phyloP scores from a whole-genome alignment of 2,329 filamentous ascomycete species.

The Calonectria henricotiae region DNA sequence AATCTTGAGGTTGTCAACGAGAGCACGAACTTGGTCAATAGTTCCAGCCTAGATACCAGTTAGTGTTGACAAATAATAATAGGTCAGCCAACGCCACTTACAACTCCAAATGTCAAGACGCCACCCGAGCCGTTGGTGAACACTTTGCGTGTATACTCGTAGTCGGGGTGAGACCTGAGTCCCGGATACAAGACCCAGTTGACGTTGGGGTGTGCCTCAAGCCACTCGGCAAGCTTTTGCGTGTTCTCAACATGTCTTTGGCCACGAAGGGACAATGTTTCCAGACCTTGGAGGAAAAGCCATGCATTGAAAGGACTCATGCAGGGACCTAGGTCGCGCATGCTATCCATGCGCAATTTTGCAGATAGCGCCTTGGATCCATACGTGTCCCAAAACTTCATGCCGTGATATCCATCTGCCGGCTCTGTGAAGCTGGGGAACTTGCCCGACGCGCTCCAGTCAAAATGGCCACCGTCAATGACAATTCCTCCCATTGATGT shows the following conservation, averaged over 20 bases:
- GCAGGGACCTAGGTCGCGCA: conserved; percentile 78
- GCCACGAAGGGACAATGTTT: conserved; percentile 78
- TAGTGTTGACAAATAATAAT: not conserved
- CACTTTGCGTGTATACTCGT: conserved; percentile 78
- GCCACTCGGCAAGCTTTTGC: conserved; percentile 76
- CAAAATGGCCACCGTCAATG: conserved; percentile 79
- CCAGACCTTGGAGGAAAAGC: conserved; percentile 78
- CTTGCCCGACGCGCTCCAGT: conserved; percentile 77
- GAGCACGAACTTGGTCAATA: conserved; percentile 68
- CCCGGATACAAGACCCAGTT: conserved; percentile 83
- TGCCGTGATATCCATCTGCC: conserved; percentile 78
- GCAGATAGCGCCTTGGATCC: conserved; percentile 77
- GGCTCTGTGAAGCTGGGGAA: conserved; percentile 83
- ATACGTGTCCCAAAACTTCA: conserved; percentile 82
- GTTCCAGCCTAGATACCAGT: not conserved
- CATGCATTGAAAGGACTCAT: conserved; percentile 83
- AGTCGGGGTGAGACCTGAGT: conserved; percentile 67
- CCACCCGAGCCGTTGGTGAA: conserved; percentile 79
- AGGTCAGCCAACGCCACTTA: conserved; percentile 63
- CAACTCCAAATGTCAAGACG: conserved; percentile 81
- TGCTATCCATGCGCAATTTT: conserved; percentile 78
- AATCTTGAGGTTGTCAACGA: conserved; percentile 83
- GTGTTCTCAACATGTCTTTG: conserved; percentile 80
- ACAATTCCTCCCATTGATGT: conserved; percentile 80
- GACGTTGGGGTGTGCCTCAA: conserved; percentile 78